Evolutionary conservation across 2,329 filamentous ascomycete genomes (phyloP).

Genomic region (Fusarium proliferatum): DNA sequence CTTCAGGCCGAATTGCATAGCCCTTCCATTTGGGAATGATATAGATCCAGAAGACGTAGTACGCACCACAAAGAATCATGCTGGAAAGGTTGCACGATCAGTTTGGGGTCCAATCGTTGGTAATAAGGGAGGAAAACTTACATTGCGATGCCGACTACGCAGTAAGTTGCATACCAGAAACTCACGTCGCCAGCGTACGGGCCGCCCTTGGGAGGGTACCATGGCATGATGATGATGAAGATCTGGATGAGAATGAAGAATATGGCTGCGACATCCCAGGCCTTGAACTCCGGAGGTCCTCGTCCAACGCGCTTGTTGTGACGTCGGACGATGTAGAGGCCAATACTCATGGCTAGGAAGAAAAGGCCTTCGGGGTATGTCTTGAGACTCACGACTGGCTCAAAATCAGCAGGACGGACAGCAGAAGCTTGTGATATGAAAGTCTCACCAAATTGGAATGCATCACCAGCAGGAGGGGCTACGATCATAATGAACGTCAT

Average conservation of each 20-base stretch:
- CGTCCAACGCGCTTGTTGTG: slow-evolving; percentile 63
- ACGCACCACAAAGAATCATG: slow-evolving; percentile 64
- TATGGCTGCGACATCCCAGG: slow-evolving; percentile 67
- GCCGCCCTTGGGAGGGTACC: slow-evolving; percentile 74
- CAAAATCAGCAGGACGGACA: slow-evolving; percentile 50
- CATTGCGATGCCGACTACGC: slow-evolving; percentile 72
- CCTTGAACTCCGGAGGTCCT: slow-evolving; percentile 62
- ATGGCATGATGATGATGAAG: slow-evolving; percentile 75
- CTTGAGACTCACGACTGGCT: slow-evolving; percentile 68
- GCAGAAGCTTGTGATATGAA: fast-evolving
- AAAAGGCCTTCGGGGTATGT: slow-evolving; percentile 71
- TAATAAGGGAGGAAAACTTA: slow-evolving; percentile 52
- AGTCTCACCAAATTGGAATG: slow-evolving; percentile 68
- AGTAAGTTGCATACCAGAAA: slow-evolving; percentile 81
- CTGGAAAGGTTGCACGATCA: slow-evolving; percentile 44
- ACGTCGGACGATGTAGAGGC: slow-evolving; percentile 67
- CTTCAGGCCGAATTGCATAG: slow-evolving; percentile 66
- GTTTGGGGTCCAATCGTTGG: fast-evolving
- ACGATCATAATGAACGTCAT: slow-evolving; percentile 70
- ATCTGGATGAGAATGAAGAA: slow-evolving; percentile 71
- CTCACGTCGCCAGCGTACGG: slow-evolving; percentile 71
- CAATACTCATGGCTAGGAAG: slow-evolving; percentile 64
- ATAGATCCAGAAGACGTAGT: slow-evolving; percentile 70
- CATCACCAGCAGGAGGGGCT: slow-evolving; percentile 70
- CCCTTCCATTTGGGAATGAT: slow-evolving; percentile 62